Percentiles rank a stretch among this genome's conserved stretches.
These are phyloP conservation scores for Penicillium cinerascens DNA, from an alignment of 495 filamentous ascomycete genomes.

Conservation along the genomic window DNA sequence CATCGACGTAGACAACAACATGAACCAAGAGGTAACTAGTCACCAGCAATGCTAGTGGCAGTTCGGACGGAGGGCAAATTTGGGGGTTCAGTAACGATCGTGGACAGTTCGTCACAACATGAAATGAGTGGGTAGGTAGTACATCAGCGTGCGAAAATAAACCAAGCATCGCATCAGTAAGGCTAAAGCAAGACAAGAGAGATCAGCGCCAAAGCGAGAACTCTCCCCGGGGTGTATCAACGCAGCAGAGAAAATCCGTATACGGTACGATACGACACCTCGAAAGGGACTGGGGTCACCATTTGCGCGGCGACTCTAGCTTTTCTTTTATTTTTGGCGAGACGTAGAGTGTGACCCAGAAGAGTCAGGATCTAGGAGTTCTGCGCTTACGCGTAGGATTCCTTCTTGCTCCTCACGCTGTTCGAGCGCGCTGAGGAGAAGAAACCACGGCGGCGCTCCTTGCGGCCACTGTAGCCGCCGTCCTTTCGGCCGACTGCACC, in stretches of 20 bases:
- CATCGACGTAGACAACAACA: too few relatives aligned
- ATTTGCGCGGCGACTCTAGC: too few relatives aligned
- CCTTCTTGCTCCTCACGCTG: conserved; percentile 37
- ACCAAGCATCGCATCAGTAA: neutral
- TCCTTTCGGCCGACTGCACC: conserved; percentile 37
- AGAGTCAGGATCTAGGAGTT: too few relatives aligned
- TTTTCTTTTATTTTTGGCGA: too few relatives aligned
- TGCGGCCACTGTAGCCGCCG: conserved; percentile 39
- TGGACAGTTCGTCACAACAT: conserved; percentile 24
- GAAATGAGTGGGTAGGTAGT: too few relatives aligned
- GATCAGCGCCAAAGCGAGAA: conserved; percentile 1
- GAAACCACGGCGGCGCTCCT: conserved; percentile 41
- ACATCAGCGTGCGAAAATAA: conserved; percentile 3
- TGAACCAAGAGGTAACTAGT: too few relatives aligned
- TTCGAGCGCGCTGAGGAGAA: conserved; percentile 38
- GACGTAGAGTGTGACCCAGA: too few relatives aligned
- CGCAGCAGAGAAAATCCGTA: conserved; percentile 7
- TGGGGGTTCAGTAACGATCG: conserved; percentile 26
- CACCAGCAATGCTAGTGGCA: too few relatives aligned
- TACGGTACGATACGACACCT: conserved; percentile 3
- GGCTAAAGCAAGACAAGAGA: conserved; percentile 6
- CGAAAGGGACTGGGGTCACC: too few relatives aligned
- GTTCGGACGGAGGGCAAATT: too few relatives aligned
- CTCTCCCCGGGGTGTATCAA: conserved; percentile 16
- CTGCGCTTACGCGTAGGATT: too few relatives aligned